Evolutionary conservation across 768 basidiomycete species (phyloP).

Genomic region (Boletus vermiculosoides): DNA sequence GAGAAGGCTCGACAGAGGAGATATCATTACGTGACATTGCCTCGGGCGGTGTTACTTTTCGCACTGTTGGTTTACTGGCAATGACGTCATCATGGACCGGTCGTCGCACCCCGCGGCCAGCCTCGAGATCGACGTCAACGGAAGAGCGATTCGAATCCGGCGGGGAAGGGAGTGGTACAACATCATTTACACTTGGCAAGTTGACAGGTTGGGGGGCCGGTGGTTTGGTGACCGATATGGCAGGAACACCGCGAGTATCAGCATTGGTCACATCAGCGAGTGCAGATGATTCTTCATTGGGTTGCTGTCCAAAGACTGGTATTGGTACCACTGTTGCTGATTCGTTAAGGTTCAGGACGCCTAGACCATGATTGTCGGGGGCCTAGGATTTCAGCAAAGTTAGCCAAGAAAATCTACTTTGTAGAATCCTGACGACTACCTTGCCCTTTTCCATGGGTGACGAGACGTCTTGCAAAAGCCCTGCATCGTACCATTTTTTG

Average conservation of each 20-base stretch:
- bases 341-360: slow-evolving; percentile 40
- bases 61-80: slow-evolving; percentile 13
- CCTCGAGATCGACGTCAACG: slow-evolving; percentile 35
- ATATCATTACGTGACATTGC: slow-evolving; percentile 14
- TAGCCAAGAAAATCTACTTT: slow-evolving; percentile 12
- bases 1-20: slow-evolving; percentile 21
- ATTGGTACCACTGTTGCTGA: slow-evolving; percentile 62
- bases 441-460: slow-evolving; percentile 45
- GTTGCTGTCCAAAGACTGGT: slow-evolving; percentile 49
- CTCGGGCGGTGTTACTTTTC: slow-evolving; percentile 9
- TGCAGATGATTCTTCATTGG: slow-evolving; percentile 19
- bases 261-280: slow-evolving; percentile 26
- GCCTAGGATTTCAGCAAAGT: slow-evolving; percentile 30
- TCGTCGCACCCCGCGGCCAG: slow-evolving; percentile 45
- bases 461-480: slow-evolving; percentile 56
- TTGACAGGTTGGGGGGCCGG: slow-evolving; percentile 70
- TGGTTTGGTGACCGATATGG: slow-evolving; percentile 64
- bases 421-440: slow-evolving; percentile 35
- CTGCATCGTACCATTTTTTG: slow-evolving; percentile 81
- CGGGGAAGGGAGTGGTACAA: slow-evolving; percentile 45
- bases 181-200: slow-evolving; percentile 64
- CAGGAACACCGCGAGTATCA: slow-evolving; percentile 40
- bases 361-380: slow-evolving; percentile 45
- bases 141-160: slow-evolving; percentile 43
- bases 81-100: slow-evolving; percentile 13